Evolutionary conservation across 805 yeast species (phyloP).

Genomic region (Starmerella apis): DNA sequence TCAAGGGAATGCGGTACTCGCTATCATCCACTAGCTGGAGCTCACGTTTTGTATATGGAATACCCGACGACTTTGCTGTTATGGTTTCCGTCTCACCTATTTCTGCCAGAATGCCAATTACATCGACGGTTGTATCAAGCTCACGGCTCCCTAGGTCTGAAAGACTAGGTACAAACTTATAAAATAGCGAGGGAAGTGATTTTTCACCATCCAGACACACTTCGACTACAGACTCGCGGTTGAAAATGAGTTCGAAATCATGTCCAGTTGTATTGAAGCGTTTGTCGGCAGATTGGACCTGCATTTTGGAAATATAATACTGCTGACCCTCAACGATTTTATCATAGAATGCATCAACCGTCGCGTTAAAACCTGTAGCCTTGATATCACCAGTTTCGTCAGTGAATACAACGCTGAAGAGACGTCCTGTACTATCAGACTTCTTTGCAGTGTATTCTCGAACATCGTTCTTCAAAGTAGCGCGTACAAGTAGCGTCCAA

Average conservation of each 20-base stretch:
- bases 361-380: conserved; percentile 87
- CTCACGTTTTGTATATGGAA: conserved; percentile 87
- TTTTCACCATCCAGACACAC: conserved; percentile 46
- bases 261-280: conserved; percentile 74
- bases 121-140: conserved; percentile 61
- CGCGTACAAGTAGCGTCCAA: conserved; percentile 92
- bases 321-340: conserved; percentile 79
- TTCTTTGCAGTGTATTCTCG: conserved; percentile 58
- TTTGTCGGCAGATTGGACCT: conserved; percentile 73
- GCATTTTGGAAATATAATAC: conserved; percentile 73
- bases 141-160: conserved; percentile 39
- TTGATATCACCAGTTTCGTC: conserved; percentile 95
- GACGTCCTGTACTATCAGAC: conserved; percentile 60
- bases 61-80: conserved; percentile 77
- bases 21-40: conserved; percentile 76
- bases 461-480: conserved; percentile 75
- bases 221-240: conserved; percentile 64
- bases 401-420: conserved; percentile 75
- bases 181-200: conserved; percentile 60
- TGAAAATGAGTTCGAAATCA: conserved; percentile 78
- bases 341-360: conserved; percentile 69
- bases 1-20: conserved; percentile 61
- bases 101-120: conserved; percentile 72
- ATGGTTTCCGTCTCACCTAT: conserved; percentile 68
- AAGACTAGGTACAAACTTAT: conserved; percentile 60